Evolutionary conservation across 1,139 yeast species (phyloP), one percentile per base, ranked within the genome.

Genomic region (Wickerhamomyces sp.): DNA sequence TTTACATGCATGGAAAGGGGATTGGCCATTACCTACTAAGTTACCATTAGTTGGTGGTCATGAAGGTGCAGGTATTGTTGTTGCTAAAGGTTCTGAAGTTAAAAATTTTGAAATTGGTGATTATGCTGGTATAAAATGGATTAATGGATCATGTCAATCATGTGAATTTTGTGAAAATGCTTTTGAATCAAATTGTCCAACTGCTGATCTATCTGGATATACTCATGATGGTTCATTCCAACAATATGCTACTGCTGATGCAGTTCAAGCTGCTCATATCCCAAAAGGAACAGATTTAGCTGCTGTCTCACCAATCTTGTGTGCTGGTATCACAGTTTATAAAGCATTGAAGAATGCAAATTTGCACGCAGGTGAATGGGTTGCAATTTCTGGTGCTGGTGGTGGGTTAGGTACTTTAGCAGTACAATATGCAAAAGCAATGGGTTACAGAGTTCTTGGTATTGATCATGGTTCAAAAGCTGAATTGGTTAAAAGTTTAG

Each of bases 1-100:
- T 60, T 72, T 81, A 63, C 87, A 81, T 66, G 85, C 84, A 53
- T 79, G 84, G 84, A 76, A 79, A 63, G 86, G 85, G 54, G 88
- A 81, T 66, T 81, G 85, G 85, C 84, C 85, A 48, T 65, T 79
- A 57, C 70, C 69, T 45, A 76, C 81, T 54, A 82, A 82, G 66
- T 71, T 79, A 53, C 89, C 89, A 26, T 69, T 81, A 55, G 87
- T 83, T 44, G 90, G 89, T 53, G 94, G 94, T 60, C 94, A 85
- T 72, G 94, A 85, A 69, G 93, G 93, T 69, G 90, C 91, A 35
- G 94, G 94, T 67, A 78, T 79, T 35, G 93, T 85, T 53, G 91
- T 84, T 49, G 89, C 75, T 55, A 78, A 71, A 62, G 94, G 93
- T 61, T 70, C 70, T 39, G 73, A 78, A 55, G 94, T 84, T 55